A percentile compares a stretch with the other conserved stretches of the same genome.
Evolutionary conservation across 352 stramenopile genomes (phyloP).

Genomic region (Phytophthora parvispora): DNA sequence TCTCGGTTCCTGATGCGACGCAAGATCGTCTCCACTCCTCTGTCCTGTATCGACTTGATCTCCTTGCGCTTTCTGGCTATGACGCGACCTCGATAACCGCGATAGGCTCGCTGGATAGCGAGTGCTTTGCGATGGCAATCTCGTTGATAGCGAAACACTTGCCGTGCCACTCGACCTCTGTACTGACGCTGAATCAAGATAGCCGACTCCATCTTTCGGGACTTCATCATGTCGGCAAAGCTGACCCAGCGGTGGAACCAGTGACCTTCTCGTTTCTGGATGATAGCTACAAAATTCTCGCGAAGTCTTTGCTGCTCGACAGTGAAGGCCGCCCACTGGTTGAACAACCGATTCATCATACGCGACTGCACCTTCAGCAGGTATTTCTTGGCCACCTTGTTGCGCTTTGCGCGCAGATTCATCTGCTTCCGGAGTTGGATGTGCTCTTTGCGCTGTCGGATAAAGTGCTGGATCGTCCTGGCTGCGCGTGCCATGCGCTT

Average conservation of each 20-base stretch:
- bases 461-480: slow-evolving; percentile 45
- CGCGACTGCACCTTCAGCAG: slow-evolving; percentile 63
- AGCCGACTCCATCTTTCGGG: slow-evolving; percentile 31
- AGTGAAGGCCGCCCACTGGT: slow-evolving; percentile 57
- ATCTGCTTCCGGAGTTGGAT: slow-evolving; percentile 43
- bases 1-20: slow-evolving; percentile 42
- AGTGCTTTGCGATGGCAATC: slow-evolving; percentile 33
- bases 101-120: slow-evolving; percentile 67
- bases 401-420: slow-evolving; percentile 57
- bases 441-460: slow-evolving; percentile 29
- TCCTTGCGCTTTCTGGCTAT: slow-evolving; percentile 22
- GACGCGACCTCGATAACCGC: slow-evolving; percentile 45
- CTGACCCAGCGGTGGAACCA: slow-evolving; percentile 65
- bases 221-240: slow-evolving; percentile 44
- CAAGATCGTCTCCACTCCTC: slow-evolving; percentile 33
- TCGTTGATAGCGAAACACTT: slow-evolving; percentile 51
- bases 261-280: slow-evolving; percentile 45
- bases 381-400: slow-evolving; percentile 63
- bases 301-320: slow-evolving; percentile 51
- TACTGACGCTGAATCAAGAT: slow-evolving; percentile 74
- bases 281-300: slow-evolving; percentile 52
- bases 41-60: slow-evolving; percentile 45
- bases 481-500: slow-evolving; percentile 42
- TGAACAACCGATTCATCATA: slow-evolving; percentile 59
- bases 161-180: slow-evolving; percentile 59